Evolutionary conservation across 1,139 yeast genomes (phyloP).

Genomic region (Protomyces gravidus): DNA sequence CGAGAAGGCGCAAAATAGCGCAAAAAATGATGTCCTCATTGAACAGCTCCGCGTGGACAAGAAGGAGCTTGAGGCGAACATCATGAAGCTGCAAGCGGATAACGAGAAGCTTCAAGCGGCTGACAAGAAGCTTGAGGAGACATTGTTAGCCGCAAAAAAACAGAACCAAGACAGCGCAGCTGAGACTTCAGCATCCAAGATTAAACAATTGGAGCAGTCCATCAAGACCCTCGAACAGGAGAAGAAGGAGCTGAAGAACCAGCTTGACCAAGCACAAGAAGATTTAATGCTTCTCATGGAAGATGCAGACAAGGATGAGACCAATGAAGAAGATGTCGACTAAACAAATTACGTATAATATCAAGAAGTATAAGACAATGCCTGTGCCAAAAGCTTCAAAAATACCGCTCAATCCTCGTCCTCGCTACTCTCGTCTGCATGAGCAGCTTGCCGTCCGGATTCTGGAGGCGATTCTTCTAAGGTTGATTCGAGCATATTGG

Average conservation of each 20-base stretch:
- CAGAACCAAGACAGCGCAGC: background rate
- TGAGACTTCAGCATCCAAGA: background rate
- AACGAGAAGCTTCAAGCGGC: background rate
- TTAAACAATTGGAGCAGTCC: constrained; percentile 10
- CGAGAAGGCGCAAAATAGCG: no score
- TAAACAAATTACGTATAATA: background rate
- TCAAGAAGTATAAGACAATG: background rate
- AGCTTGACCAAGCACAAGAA: constrained; percentile 24
- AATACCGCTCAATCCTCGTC: constrained; percentile 14
- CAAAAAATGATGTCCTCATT: no score
- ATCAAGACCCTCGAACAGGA: constrained; percentile 2
- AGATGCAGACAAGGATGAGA: constrained; percentile 3
- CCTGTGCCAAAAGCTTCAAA: background rate
- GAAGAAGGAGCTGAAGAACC: constrained; percentile 6
- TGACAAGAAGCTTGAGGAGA: background rate
- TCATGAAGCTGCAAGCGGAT: background rate
- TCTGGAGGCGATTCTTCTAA: constrained; percentile 15
- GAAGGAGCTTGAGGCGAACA: background rate
- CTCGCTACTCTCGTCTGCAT: constrained; percentile 20
- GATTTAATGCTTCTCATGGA: constrained; percentile 27
- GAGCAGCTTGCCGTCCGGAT: background rate
- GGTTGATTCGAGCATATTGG: constrained; percentile 22
- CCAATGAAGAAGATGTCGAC: background rate
- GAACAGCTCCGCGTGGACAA: no score
- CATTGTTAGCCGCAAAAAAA: background rate